These are phyloP conservation scores for Botryotinia globosa DNA, from an alignment of 2,329 filamentous ascomycete species.

Conservation along the genomic window DNA sequence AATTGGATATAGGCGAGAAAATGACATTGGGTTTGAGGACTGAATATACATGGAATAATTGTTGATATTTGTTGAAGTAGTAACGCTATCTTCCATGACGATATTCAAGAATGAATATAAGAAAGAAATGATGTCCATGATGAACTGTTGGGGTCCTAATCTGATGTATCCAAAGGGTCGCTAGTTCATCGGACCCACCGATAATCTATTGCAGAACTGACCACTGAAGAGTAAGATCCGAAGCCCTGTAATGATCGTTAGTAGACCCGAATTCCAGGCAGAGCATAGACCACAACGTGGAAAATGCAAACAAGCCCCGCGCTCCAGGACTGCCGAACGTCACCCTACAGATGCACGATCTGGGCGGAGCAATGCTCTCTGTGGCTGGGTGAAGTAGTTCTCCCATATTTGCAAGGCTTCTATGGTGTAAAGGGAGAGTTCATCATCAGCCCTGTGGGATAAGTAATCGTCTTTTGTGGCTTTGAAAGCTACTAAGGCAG, in stretches of 20 bases:
- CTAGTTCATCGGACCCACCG: constrained; percentile 29
- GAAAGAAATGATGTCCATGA: constrained; percentile 17
- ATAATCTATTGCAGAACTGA: constrained; percentile 22
- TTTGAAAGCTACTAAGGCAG: constrained; percentile 4
- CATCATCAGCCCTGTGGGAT: constrained; percentile 18
- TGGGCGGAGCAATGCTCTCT: constrained; percentile 9
- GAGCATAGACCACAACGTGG: constrained; percentile 16
- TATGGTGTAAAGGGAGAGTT: background rate
- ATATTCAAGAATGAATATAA: constrained; percentile 8
- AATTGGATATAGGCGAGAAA: background rate
- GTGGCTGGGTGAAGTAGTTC: constrained; percentile 16
- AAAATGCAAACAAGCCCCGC: constrained; percentile 12
- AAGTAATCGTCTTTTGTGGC: constrained; percentile 1
- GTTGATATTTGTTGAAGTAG: background rate
- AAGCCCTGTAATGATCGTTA: constrained; percentile 20
- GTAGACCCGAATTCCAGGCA: constrained; percentile 14
- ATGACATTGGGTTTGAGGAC: background rate
- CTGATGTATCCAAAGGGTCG: constrained; percentile 20
- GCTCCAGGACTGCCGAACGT: constrained; percentile 16
- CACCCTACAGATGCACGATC: constrained; percentile 16
- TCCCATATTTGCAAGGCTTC: constrained; percentile 13
- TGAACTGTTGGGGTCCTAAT: constrained; percentile 19
- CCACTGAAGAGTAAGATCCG: constrained; percentile 12
- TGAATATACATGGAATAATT: background rate
- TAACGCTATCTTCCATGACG: background rate